phyloP scores from a whole-genome alignment of 2,329 filamentous ascomycete species.

The Delphinella strobiligena region DNA sequence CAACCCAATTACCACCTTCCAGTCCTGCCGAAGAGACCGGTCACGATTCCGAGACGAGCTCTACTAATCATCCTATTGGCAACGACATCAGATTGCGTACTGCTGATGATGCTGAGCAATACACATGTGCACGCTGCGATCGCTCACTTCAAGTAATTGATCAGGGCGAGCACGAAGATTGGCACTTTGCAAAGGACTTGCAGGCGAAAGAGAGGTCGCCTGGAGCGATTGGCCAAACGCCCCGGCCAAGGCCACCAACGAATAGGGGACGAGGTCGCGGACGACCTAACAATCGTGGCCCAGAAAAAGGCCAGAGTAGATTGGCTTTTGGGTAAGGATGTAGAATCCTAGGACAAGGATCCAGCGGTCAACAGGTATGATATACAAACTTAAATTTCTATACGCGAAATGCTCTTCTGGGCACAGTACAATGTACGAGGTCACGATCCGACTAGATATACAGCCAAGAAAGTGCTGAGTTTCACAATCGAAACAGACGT shows the following conservation, averaged over 20 bases:
- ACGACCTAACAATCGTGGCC: conserved; percentile 20
- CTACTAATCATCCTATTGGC: too few relatives aligned
- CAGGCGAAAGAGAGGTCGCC: conserved; percentile 47
- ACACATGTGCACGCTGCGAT: conserved; percentile 55
- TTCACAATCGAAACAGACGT: too few relatives aligned
- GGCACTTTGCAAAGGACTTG: conserved; percentile 86
- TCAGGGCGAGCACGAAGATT: conserved; percentile 72
- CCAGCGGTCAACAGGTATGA: too few relatives aligned
- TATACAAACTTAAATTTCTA: too few relatives aligned
- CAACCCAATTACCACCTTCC: conserved; percentile 3
- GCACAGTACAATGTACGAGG: too few relatives aligned
- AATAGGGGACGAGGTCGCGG: conserved; percentile 20
- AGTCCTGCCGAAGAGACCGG: not conserved
- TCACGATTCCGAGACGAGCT: not conserved
- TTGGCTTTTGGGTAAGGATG: conserved; percentile 29
- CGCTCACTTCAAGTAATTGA: conserved; percentile 25
- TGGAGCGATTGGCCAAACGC: conserved; percentile 9
- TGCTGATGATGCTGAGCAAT: conserved; percentile 19
- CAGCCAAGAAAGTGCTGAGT: too few relatives aligned
- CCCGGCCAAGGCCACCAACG: conserved; percentile 4
- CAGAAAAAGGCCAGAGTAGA: conserved; percentile 33
- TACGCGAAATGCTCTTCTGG: too few relatives aligned
- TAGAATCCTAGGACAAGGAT: not conserved
- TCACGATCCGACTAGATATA: too few relatives aligned
- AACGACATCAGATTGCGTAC: too few relatives aligned